phyloP scores from a whole-genome alignment of 2,329 filamentous ascomycete genomes.

The Ophiostoma sp. region DNA sequence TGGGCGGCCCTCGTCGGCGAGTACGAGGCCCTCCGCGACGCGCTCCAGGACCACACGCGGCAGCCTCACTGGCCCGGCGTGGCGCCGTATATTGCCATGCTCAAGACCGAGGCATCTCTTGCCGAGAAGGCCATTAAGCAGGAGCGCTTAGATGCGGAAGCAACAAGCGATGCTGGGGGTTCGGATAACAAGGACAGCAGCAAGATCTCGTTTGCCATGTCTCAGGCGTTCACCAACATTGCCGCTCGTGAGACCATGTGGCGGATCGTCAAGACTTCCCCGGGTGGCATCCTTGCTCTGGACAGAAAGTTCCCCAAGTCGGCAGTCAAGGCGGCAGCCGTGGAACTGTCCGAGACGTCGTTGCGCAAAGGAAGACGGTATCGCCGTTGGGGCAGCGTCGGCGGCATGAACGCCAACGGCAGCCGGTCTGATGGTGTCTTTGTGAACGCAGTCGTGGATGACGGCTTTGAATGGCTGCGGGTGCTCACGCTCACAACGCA shows the following conservation, averaged over 20 bases:
- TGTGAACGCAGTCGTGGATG: slow-evolving; percentile 34
- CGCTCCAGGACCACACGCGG: slow-evolving; percentile 17
- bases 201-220: slow-evolving; percentile 1
- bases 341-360: not conserved
- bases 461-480: slow-evolving; percentile 34
- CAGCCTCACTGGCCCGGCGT: slow-evolving; percentile 26
- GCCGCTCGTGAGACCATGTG: slow-evolving; percentile 28
- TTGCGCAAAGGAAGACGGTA: not conserved
- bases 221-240: slow-evolving; percentile 23
- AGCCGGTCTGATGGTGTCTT: slow-evolving; percentile 24
- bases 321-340: not conserved
- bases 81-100: slow-evolving; percentile 22
- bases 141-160: not conserved
- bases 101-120: slow-evolving; percentile 20
- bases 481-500: slow-evolving; percentile 32
- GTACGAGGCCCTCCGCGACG: slow-evolving; percentile 24
- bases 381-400: not conserved
- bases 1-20: slow-evolving; percentile 23
- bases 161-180: not conserved
- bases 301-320: slow-evolving; percentile 13
- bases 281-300: slow-evolving; percentile 29
- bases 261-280: slow-evolving; percentile 31
- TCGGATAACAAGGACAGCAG: not conserved
- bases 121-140: not conserved
- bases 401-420: not conserved